Conservation (phyloP, 202 grass and related monocot species). For the Bolboschoenoplectus hybrid region DNA sequence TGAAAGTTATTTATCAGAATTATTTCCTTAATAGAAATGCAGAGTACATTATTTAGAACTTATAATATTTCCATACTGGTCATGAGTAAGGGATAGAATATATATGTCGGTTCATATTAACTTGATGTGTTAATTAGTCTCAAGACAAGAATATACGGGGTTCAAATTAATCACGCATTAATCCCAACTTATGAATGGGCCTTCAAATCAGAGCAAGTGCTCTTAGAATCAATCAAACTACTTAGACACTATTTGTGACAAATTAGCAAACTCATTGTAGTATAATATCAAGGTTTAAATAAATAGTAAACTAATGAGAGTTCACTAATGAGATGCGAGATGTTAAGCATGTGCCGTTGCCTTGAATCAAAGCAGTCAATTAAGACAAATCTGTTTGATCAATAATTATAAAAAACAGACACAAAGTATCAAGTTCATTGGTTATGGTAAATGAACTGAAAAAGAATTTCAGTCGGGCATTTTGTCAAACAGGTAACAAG, state of each 20-base stretch:
- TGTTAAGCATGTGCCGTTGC: not conserved
- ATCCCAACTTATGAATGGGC: no score
- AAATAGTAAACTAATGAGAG: no score
- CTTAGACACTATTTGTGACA: not conserved
- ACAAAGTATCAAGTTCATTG: not conserved
- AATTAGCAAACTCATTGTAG: not conserved
- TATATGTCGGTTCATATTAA: no score
- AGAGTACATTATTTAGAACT: not conserved
- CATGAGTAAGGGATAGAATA: not conserved
- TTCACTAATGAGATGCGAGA: no score
- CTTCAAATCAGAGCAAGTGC: no score
- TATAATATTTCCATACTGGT: not conserved
- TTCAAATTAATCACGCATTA: no score
- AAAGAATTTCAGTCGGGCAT: not conserved
- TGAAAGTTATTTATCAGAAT: no score
- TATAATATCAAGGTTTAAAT: no score
- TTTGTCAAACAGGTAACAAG: slow-evolving; percentile 5
- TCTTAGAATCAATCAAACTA: not conserved
- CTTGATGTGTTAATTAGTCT: no score
- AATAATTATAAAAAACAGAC: not conserved
- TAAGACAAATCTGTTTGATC: slow-evolving; percentile 13
- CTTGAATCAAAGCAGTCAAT: not conserved
- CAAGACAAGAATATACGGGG: no score
- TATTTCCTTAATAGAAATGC: not conserved
- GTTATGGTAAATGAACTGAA: not conserved